Percentiles rank a stretch among this genome's conserved stretches.
Conservation (phyloP, 768 basidiomycete species). For the Kwoniella sp. region DNA sequence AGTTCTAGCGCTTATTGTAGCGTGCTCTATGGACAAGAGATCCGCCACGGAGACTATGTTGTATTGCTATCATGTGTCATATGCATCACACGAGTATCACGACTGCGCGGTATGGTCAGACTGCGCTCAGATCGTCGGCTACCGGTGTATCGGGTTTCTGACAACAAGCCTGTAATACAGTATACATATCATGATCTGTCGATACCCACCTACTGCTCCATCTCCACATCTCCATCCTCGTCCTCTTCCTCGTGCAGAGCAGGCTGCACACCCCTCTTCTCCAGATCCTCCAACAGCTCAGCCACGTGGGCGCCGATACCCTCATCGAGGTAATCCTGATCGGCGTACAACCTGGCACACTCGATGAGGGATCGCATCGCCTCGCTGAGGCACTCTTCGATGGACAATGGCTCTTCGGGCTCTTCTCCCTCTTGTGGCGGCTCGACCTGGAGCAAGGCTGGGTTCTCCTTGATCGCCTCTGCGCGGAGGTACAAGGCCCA, state of each 20-base stretch:
- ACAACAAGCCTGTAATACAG: not conserved
- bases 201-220: slow-evolving; percentile 38
- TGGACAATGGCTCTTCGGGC: slow-evolving; percentile 52
- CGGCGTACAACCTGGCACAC: slow-evolving; percentile 70
- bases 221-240: slow-evolving; percentile 59
- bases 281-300: slow-evolving; percentile 67
- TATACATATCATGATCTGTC: not conserved
- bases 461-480: slow-evolving; percentile 32
- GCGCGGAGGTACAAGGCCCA: slow-evolving; percentile 76
- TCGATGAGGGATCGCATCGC: slow-evolving; percentile 76
- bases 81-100: no score
- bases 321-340: slow-evolving; percentile 68
- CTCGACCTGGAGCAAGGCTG: not conserved
- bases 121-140: no score
- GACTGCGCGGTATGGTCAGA: no score
- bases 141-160: no score
- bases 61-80: not conserved
- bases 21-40: no score
- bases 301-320: slow-evolving; percentile 70
- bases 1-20: no score
- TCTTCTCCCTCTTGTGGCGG: slow-evolving; percentile 30
- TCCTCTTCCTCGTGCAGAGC: slow-evolving; percentile 60
- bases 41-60: no score
- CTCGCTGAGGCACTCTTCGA: slow-evolving; percentile 75
- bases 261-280: slow-evolving; percentile 62